phyloP scores from a whole-genome alignment of 352 stramenopile species.

The Thraustochytrium striatum region DNA sequence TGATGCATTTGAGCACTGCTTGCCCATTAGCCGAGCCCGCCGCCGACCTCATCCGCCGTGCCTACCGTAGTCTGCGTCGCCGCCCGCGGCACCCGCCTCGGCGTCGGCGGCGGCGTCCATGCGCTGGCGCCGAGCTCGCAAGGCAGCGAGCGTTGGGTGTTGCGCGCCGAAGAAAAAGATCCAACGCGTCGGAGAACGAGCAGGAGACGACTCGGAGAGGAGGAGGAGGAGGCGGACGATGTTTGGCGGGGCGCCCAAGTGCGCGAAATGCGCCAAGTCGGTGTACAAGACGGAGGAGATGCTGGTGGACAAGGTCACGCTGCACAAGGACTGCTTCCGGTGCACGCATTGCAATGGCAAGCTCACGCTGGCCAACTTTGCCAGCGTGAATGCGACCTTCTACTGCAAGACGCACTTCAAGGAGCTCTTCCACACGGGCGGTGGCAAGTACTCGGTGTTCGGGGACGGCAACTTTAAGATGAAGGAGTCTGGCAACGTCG shows the following conservation, averaged over 20 bases:
- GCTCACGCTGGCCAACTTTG: constrained; percentile 55
- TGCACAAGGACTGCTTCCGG: constrained; percentile 54
- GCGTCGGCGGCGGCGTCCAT: not conserved
- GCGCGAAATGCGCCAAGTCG: constrained; percentile 34
- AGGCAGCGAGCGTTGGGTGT: not conserved
- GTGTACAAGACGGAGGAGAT: constrained; percentile 54
- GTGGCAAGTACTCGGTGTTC: constrained; percentile 35
- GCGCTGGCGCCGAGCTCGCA: not conserved
- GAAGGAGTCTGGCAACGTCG: constrained; percentile 38
- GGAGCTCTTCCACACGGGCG: constrained; percentile 48
- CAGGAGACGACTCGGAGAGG: not conserved
- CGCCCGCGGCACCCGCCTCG: not conserved
- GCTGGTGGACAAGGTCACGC: constrained; percentile 50
- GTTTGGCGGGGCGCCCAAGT: constrained; percentile 44
- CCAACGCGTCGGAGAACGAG: not conserved
- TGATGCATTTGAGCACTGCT: not conserved
- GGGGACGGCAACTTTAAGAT: constrained; percentile 21
- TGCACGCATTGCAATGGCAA: constrained; percentile 51
- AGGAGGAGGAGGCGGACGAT: not conserved
- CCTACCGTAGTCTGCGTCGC: not conserved
- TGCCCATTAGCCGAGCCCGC: not conserved
- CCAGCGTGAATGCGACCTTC: constrained; percentile 47
- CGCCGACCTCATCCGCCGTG: not conserved
- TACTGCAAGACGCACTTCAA: constrained; percentile 55
- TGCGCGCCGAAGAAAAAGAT: not conserved